These are phyloP conservation scores for Spathaspora girioi DNA, from an alignment of 805 yeast species.

Conservation along the genomic window DNA sequence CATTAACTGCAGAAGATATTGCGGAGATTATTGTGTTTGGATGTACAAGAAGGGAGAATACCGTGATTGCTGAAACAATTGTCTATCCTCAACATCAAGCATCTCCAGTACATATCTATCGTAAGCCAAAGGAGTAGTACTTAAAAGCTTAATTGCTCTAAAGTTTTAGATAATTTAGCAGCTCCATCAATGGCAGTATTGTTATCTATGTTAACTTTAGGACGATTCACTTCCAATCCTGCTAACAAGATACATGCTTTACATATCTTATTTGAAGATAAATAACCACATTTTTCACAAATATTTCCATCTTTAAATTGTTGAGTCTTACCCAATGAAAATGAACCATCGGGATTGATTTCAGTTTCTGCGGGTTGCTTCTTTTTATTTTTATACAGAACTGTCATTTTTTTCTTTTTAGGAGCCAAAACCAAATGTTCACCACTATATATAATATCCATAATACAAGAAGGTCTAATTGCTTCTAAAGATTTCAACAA, in stretches of 20 bases:
- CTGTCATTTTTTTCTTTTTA: conserved; percentile 45
- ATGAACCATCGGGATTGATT: conserved; percentile 60
- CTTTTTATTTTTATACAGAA: conserved; percentile 27
- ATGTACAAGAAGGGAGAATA: conserved; percentile 28
- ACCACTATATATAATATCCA: conserved; percentile 93
- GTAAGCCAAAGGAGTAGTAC: no score
- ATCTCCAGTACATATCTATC: conserved; percentile 23
- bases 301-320: conserved; percentile 56
- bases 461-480: conserved; percentile 85
- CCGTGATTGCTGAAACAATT: conserved; percentile 37
- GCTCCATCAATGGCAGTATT: conserved; percentile 57
- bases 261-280: conserved; percentile 84
- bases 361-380: conserved; percentile 41
- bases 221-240: conserved; percentile 75
- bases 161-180: conserved; percentile 54
- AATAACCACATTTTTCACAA: conserved; percentile 88
- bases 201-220: conserved; percentile 57
- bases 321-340: conserved; percentile 30
- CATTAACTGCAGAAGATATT: conserved; percentile 32
- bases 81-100: conserved; percentile 39
- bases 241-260: conserved; percentile 89
- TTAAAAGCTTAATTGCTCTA: conserved; percentile 64
- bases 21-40: conserved; percentile 39
- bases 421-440: conserved; percentile 72
- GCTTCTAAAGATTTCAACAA: conserved; percentile 86